These are phyloP conservation scores for Penicillium fimorum DNA, from an alignment of 495 filamentous ascomycete species.

Conservation along the genomic window DNA sequence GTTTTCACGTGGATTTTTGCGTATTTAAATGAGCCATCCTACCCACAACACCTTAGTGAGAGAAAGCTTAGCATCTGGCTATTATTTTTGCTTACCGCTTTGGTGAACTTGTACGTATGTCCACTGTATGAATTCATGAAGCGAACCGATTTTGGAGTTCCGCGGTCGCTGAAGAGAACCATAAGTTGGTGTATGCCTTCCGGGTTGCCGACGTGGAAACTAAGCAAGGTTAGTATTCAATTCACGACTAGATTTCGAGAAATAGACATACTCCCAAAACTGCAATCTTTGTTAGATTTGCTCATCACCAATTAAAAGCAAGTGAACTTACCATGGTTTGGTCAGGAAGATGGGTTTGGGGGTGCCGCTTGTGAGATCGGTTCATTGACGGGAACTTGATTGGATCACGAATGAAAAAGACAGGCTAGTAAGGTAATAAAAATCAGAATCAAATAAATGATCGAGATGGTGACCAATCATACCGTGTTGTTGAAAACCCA, in stretches of 20 bases:
- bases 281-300: slow-evolving; percentile 1
- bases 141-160: slow-evolving; percentile 58
- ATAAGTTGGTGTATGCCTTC: slow-evolving; percentile 64
- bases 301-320: neutral
- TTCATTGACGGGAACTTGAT: slow-evolving; percentile 58
- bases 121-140: slow-evolving; percentile 64
- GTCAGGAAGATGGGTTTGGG: slow-evolving; percentile 45
- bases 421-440: slow-evolving; percentile 20
- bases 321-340: slow-evolving; percentile 44
- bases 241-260: slow-evolving; percentile 20
- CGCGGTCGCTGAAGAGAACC: slow-evolving; percentile 64
- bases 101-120: slow-evolving; percentile 67
- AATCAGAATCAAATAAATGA: too few relatives aligned
- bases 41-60: slow-evolving; percentile 17
- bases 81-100: slow-evolving; percentile 40
- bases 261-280: slow-evolving; percentile 54
- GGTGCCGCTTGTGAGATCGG: slow-evolving; percentile 50
- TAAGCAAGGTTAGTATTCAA: slow-evolving; percentile 21
- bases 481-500: slow-evolving; percentile 38
- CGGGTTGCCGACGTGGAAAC: slow-evolving; percentile 59
- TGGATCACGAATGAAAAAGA: slow-evolving; percentile 57
- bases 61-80: slow-evolving; percentile 6
- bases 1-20: slow-evolving; percentile 66
- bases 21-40: slow-evolving; percentile 60
- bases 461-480: neutral